These are phyloP conservation scores for Rhodamnia rubescens DNA, from an alignment of 345 rosid genomes.

Conservation along the genomic window DNA sequence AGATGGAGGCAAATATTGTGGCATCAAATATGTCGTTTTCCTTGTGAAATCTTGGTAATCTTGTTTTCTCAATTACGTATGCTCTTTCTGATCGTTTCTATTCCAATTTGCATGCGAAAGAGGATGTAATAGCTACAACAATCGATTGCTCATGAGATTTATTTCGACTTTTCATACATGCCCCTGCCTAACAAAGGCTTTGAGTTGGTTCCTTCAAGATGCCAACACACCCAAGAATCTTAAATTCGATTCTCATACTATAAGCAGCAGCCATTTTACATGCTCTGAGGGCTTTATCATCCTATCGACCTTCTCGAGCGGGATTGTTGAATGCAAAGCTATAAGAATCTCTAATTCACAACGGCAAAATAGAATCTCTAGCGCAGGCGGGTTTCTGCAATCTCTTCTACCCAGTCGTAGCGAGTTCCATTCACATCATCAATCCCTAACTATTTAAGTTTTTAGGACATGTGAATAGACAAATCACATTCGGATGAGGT, in stretches of 20 bases:
- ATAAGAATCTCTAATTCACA: neutral
- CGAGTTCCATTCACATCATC: neutral
- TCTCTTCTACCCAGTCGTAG: neutral
- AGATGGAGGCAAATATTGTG: neutral
- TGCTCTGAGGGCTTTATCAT: neutral
- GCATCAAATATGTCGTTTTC: neutral
- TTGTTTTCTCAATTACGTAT: neutral
- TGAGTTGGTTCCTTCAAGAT: neutral
- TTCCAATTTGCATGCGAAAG: neutral
- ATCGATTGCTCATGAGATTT: neutral
- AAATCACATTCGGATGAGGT: neutral
- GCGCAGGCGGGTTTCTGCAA: neutral
- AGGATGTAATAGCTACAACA: neutral
- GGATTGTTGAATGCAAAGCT: neutral
- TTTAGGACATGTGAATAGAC: neutral
- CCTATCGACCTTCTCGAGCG: neutral
- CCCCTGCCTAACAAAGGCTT: neutral
- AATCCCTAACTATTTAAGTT: neutral
- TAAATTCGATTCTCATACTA: neutral
- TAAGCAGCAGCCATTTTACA: neutral
- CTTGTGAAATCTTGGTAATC: neutral
- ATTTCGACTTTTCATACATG: neutral
- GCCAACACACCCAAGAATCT: neutral
- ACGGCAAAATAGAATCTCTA: neutral
- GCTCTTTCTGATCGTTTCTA: neutral